phyloP scores from a whole-genome alignment of 2,329 filamentous ascomycete species.

The Venturia nashicola region DNA sequence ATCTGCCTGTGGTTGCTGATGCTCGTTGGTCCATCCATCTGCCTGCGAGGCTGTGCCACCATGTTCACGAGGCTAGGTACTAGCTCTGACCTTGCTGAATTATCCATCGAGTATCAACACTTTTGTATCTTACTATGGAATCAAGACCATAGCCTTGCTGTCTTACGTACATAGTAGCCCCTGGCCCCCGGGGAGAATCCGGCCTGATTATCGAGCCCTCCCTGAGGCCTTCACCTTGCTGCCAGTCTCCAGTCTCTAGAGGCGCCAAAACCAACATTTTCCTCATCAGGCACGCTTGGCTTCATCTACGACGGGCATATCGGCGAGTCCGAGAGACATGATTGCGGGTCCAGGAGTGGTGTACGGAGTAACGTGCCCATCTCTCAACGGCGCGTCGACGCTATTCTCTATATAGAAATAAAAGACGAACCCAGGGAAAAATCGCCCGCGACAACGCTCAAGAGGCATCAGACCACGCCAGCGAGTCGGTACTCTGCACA shows the following conservation, averaged over 20 bases:
- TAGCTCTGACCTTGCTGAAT: not conserved
- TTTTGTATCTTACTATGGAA: too few relatives aligned
- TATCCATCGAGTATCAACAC: too few relatives aligned
- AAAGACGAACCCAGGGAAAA: conserved; percentile 2
- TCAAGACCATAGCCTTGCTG: too few relatives aligned
- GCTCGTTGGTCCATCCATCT: not conserved
- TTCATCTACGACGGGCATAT: not conserved
- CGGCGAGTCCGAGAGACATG: not conserved
- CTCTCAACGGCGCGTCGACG: not conserved
- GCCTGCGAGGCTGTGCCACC: too few relatives aligned
- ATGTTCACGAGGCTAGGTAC: too few relatives aligned
- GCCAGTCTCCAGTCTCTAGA: too few relatives aligned
- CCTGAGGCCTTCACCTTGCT: not conserved
- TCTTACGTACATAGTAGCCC: too few relatives aligned
- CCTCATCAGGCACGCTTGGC: not conserved
- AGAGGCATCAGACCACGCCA: not conserved
- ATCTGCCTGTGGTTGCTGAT: not conserved
- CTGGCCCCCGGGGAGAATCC: not conserved
- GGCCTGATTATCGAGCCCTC: not conserved
- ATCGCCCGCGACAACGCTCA: not conserved
- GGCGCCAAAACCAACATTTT: not conserved
- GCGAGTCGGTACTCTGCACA: not conserved
- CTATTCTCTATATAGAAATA: not conserved
- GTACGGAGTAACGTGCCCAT: not conserved
- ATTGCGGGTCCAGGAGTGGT: conserved; percentile 2